Evolutionary conservation across 495 filamentous ascomycete species (phyloP).

Genomic region (Penicillium lagena): DNA sequence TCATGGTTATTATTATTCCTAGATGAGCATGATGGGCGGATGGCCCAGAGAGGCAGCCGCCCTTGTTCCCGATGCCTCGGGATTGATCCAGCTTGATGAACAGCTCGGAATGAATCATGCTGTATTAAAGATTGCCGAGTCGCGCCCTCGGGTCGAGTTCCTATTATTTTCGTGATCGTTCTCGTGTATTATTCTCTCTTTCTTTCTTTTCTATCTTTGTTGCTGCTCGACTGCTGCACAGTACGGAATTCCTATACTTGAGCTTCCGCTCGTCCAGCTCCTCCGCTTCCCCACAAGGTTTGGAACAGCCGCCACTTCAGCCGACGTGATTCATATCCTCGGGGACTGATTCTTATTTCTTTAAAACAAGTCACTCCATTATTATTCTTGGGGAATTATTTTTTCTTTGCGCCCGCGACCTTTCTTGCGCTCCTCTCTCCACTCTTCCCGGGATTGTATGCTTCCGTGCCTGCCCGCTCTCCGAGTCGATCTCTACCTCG

Average conservation of each 20-base stretch:
- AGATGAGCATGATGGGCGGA: neutral
- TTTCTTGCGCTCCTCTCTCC: neutral
- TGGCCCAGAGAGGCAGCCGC: constrained; percentile 11
- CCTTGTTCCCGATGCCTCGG: constrained; percentile 28
- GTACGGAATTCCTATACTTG: constrained; percentile 2
- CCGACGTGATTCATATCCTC: constrained; percentile 8
- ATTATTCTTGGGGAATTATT: too few relatives aligned
- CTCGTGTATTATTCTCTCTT: neutral
- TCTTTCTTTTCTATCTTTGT: neutral
- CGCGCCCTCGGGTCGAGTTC: constrained; percentile 4
- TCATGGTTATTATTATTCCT: neutral
- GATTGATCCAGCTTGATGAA: constrained; percentile 7
- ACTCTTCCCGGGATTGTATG: constrained; percentile 19
- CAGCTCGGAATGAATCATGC: constrained; percentile 3
- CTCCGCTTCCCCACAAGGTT: constrained; percentile 33
- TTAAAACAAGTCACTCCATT: neutral
- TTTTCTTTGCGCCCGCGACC: too few relatives aligned
- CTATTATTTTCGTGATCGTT: neutral
- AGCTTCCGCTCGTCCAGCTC: constrained; percentile 43
- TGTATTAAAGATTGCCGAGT: constrained; percentile 3
- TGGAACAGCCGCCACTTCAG: constrained; percentile 26
- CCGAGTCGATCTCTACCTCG: constrained; percentile 6
- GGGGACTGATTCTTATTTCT: neutral
- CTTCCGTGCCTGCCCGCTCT: constrained; percentile 19
- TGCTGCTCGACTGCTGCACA: neutral